phyloP scores from a whole-genome alignment of 768 basidiomycete species.

The Trametes coccinea region DNA sequence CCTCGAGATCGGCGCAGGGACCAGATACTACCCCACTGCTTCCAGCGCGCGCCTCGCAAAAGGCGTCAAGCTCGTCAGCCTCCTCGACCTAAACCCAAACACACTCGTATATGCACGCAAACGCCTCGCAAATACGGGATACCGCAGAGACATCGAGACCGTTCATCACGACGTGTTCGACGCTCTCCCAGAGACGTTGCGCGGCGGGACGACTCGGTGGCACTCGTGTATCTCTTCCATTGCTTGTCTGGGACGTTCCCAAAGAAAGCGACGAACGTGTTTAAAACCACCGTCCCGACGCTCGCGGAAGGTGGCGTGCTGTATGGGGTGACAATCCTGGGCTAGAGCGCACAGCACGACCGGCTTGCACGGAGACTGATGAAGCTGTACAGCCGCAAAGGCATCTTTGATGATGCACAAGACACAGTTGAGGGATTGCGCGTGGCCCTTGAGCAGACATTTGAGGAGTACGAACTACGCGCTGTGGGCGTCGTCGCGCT shows the following conservation, averaged over 20 bases:
- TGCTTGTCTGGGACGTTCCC: constrained; percentile 3
- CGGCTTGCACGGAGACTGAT: constrained; percentile 11
- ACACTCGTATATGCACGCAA: constrained; percentile 13
- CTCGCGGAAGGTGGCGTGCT: constrained; percentile 15
- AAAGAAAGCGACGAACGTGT: background rate
- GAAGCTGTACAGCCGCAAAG: constrained; percentile 10
- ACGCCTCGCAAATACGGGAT: constrained; percentile 9
- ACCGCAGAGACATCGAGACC: constrained; percentile 5
- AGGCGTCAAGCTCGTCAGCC: too few relatives aligned
- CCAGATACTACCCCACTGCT: constrained; percentile 22
- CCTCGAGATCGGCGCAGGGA: constrained; percentile 24
- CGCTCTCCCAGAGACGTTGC: constrained; percentile 14
- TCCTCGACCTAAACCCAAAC: background rate
- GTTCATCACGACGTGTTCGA: constrained; percentile 15
- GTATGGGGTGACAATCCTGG: constrained; percentile 26
- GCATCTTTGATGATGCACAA: constrained; percentile 5
- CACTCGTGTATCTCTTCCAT: constrained; percentile 25
- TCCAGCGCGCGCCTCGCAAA: constrained; percentile 1
- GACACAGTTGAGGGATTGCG: constrained; percentile 14
- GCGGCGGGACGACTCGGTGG: constrained; percentile 15
- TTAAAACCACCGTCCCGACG: background rate
- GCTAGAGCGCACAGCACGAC: constrained; percentile 14
- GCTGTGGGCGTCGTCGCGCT: constrained; percentile 17
- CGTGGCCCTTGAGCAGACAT: constrained; percentile 10
- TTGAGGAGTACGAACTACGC: constrained; percentile 21